Base-by-base conservation (phyloP, 1,284 basidiomycete genomes). In the Pseudozyma hubeiensis region DNA sequence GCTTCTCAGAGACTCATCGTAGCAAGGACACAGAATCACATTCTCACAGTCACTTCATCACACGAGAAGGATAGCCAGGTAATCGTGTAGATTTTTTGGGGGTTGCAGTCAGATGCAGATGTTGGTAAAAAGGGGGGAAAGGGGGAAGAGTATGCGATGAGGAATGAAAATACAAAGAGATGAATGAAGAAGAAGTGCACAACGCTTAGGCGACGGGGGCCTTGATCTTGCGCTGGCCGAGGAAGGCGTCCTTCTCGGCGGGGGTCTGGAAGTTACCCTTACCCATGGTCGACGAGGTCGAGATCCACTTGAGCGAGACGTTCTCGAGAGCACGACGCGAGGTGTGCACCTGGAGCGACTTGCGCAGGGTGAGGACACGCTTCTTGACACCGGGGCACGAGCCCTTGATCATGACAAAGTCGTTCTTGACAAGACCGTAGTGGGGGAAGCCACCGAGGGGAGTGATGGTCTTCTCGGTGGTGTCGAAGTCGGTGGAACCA, bases 361-460 rank as follows among this genome's bases (percentile, higher is more conserved):
- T 82, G 50, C 82, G 81, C 43, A 84, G 77, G 63, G 94, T 97
- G 83, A 97, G 89, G 71, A 99, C 92, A 89, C 97, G 93, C 90
- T 99, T 98, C 90, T 94, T 94, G 85, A 93, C 93, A 84, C 96
- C 96, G 73, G 93, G 93, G 83, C 94, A 90, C 63, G 91, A 93
- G 30, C 79, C 79, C 71, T 74, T 70, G 67, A 98, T 88, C 87
- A 98, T 91, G 84, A 99, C 87, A 88, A 92, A 99, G 87, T 99
- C 97, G 89, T 97, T 95, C 89, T 93, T 95, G 87, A 99, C 91
- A 84, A 97, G 89, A 90, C 96, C 96, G 87, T 97, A 99, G 87
- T 95, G 94, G 65, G 94, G 94, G 91, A 97, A 99, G 85, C 96
- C 97, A 88, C 97, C 97, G 90, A 99, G 90, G 60, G 97, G 97